Evolutionary conservation across 2,329 filamentous ascomycete genomes (phyloP), one percentile per base, ranked within the genome.

Genomic region (Cyphellophora attinorum): DNA sequence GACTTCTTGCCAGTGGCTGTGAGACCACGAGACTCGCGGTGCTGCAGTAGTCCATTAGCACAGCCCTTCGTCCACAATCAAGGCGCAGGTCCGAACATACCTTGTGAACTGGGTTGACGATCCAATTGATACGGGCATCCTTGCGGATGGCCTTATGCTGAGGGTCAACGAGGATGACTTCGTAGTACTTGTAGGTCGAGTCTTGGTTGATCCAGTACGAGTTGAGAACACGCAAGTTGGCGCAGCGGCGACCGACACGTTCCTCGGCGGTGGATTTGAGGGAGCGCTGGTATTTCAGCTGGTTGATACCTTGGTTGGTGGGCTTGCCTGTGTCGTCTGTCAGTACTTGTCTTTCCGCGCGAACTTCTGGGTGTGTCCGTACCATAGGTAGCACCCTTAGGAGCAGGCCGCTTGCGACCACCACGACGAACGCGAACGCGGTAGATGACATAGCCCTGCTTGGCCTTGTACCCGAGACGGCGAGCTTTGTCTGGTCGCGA

Each of bases 171-270:
- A 95, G 85, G 75, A 98, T 96, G 70, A 96, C 81, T 74, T 98
- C 91, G 76, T 79, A 98, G 84, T 98, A 98, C 79, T 98, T 98
- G 85, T 96, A 98, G 71, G 91, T 98, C 45, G 88, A 95, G 76
- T 98, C 91, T 79, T 96, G 86, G 84, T 98, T 98, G 77, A 98
- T 85, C 93, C 93, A 98, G 88, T 98, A 98, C 49, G 89, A 96
- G 84, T 98, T 98, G 62, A 98, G 83, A 62, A 98, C 91, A 64
- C 91, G 86, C 68, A 98, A 72, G 75, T 98, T 98, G 72, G 88
- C 86, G 76, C 88, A 95, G 67, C 89, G 88, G 69, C 88, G 88
- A 62, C 93, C 91, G 64, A 98, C 89, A 83, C 91, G 91, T 82
- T 98, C 91, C 78, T 98, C 93, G 58, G 93, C 93, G 58, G 91